Evolutionary conservation across 306 rosid species (phyloP).

Genomic region (Sesbania bispinosa): DNA sequence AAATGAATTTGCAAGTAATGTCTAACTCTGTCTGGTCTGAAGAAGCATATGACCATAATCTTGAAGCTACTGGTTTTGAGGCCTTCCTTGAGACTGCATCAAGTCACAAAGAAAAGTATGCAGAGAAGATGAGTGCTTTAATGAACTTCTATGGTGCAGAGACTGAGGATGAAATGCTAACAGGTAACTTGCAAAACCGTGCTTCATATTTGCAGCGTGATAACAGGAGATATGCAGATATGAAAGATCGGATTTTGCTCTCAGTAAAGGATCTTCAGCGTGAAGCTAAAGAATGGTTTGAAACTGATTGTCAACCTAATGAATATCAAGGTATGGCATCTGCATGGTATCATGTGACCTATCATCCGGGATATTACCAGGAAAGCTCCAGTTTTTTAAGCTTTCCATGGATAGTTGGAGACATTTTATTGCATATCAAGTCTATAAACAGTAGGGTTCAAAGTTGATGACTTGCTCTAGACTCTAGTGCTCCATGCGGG

Average conservation of each 20-base stretch:
- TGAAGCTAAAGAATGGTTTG: conserved; percentile 75
- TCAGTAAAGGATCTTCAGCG: conserved; percentile 53
- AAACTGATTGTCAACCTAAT: conserved; percentile 42
- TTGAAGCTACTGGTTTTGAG: conserved; percentile 66
- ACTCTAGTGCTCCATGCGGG: no score
- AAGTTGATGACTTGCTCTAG: background rate
- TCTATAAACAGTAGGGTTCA: conserved; percentile 29
- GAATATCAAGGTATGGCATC: conserved; percentile 58
- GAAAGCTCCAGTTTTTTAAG: conserved; percentile 50
- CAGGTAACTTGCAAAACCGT: conserved; percentile 61
- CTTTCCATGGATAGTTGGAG: conserved; percentile 88
- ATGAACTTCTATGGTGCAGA: conserved; percentile 66
- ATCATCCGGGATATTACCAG: conserved; percentile 44
- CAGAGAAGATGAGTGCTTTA: conserved; percentile 51
- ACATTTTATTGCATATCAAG: conserved; percentile 59
- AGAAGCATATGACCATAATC: conserved; percentile 55
- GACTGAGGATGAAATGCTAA: conserved; percentile 74
- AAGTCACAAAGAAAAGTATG: conserved; percentile 58
- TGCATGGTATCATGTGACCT: conserved; percentile 91
- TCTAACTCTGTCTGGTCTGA: conserved; percentile 42
- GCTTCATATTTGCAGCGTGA: conserved; percentile 84
- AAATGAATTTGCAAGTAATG: conserved; percentile 34
- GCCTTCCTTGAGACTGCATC: conserved; percentile 52
- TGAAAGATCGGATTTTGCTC: conserved; percentile 73
- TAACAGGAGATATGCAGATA: conserved; percentile 67